Conservation (phyloP, 106 monocot genomes). For the Allium sativum region DNA sequence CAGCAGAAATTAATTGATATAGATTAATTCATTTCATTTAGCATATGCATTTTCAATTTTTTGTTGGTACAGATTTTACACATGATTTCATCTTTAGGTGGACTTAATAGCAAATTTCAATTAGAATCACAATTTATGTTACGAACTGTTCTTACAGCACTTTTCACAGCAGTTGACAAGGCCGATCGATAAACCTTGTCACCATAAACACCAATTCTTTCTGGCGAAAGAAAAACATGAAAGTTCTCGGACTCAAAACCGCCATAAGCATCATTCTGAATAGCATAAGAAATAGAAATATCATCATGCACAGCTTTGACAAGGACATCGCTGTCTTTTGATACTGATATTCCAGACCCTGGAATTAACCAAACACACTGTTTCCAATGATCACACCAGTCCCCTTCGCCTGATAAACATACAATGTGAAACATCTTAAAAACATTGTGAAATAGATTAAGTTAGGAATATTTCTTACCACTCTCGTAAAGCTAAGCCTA, state of each 20-base stretch:
- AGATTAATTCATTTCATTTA: too few relatives aligned
- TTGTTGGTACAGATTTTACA: too few relatives aligned
- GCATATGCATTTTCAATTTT: too few relatives aligned
- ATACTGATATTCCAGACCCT: conserved; percentile 38
- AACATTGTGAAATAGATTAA: neutral
- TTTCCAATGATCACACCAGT: conserved; percentile 98
- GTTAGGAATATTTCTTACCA: too few relatives aligned
- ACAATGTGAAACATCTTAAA: neutral
- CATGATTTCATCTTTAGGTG: too few relatives aligned
- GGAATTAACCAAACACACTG: conserved; percentile 89
- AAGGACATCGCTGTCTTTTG: conserved; percentile 22
- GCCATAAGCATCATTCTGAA: conserved; percentile 14
- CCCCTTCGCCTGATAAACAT: conserved; percentile 22
- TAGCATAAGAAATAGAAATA: conserved; percentile 51
- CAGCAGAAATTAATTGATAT: too few relatives aligned
- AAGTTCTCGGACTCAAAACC: conserved; percentile 1
- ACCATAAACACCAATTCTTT: conserved; percentile 80
- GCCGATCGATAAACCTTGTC: conserved; percentile 51
- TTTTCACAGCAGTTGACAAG: conserved; percentile 36
- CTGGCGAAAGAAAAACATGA: conserved; percentile 49
- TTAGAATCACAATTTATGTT: neutral
- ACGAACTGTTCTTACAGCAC: conserved; percentile 43
- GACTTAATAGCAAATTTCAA: too few relatives aligned
- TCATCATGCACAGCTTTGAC: conserved; percentile 59
- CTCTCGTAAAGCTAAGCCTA: too few relatives aligned